Conservation (phyloP, 2,329 filamentous ascomycete species). For the Neonectria ditissima region DNA sequence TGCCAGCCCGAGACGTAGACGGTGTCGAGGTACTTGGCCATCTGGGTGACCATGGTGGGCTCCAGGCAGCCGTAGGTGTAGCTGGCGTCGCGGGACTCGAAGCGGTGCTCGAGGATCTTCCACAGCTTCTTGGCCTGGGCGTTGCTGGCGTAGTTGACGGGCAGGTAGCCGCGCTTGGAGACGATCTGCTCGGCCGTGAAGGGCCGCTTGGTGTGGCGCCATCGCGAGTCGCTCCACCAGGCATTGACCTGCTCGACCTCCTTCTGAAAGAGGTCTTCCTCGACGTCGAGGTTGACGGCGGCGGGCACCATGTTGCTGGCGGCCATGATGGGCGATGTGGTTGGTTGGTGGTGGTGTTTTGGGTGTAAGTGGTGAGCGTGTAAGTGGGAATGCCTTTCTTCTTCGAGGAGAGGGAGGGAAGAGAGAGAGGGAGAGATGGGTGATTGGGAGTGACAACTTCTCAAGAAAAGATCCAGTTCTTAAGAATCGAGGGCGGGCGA, state of each 20-base stretch:
- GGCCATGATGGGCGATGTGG: constrained; percentile 61
- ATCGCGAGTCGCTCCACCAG: constrained; percentile 95
- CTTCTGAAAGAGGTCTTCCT: constrained; percentile 77
- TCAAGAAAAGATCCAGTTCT: background rate
- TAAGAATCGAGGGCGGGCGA: constrained; percentile 25
- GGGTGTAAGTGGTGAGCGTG: constrained; percentile 4
- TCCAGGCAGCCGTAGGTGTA: constrained; percentile 98
- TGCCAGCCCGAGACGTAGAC: constrained; percentile 99
- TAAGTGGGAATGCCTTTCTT: constrained; percentile 23
- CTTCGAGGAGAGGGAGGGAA: background rate
- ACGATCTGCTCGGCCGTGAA: constrained; percentile 98
- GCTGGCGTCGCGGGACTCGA: constrained; percentile 86
- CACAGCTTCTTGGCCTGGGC: constrained; percentile 93
- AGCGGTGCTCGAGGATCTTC: constrained; percentile 87
- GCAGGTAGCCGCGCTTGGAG: constrained; percentile 90
- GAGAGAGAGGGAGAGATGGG: background rate
- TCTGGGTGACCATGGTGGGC: constrained; percentile 98
- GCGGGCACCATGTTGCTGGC: constrained; percentile 72
- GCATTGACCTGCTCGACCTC: constrained; percentile 91
- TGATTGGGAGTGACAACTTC: background rate
- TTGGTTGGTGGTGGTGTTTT: constrained; percentile 19
- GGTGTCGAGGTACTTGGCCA: constrained; percentile 98
- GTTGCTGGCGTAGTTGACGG: constrained; percentile 93
- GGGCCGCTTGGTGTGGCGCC: constrained; percentile 90
- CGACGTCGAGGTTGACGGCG: constrained; percentile 66